Base-by-base conservation (phyloP, 148 eudicot genomes). In the Persicaria maculosa region DNA sequence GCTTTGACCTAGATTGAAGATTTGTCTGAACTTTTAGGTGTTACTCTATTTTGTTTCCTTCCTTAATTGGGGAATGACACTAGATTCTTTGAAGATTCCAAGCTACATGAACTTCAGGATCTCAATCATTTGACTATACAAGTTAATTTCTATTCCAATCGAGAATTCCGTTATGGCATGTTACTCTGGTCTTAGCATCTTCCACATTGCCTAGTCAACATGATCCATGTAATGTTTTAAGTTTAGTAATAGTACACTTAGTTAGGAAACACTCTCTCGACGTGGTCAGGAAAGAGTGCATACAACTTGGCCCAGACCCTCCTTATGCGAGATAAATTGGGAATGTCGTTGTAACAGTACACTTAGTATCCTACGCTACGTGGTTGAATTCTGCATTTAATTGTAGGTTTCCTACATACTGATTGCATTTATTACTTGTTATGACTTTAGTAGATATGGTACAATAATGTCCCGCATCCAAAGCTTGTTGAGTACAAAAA, bases 401-500 rank as follows among this genome's bases (percentile, higher is more conserved):
- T 17, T 9, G 7, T 54, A 47, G 36, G 2, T 14, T 54, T 73
- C 55, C 67, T 17, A 22, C 74, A n/a, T 12, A 50, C 75, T 73
- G 36, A 73, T 44, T 54, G 62, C 62, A 65, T 65, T 9, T 9
- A 12, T 54, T 4, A 22, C 11, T 50, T 48, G 4, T 20, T 44
- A 50, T 75, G 36, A 40, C 36, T 47, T 31, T 50, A 68, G 53
- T 31, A 96, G 99, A 86, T 96, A 72, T 96, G 99, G 99, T 96
- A 85, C 78, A 79, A 85, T 79, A 96, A 96, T 86, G 99, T 92
- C 50, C 99, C 99, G 79, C 97, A 96, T 71, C 92, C 97, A 44
- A 96, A 89, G 92, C 97, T 96, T 53, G 98, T 96, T 7, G 99
- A 96, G 73, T 96, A 89, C 88, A 96, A 96, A 84, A 96, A 96